phyloP scores from a whole-genome alignment of 257 asterid species.

The Catharanthus roseus region DNA sequence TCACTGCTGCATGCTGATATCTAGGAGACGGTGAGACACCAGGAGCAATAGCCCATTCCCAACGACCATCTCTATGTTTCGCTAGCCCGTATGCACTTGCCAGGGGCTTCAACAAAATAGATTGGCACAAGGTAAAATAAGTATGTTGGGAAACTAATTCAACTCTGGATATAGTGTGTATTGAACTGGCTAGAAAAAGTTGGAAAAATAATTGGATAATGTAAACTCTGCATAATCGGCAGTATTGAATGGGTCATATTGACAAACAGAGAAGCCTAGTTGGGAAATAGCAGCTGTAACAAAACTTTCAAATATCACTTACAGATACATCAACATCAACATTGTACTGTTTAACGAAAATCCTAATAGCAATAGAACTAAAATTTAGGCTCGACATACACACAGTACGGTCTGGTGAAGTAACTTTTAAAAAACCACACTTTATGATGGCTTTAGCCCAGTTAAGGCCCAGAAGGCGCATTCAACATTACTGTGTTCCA shows the following conservation, averaged over 20 bases:
- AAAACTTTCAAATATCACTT: not conserved
- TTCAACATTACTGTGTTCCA: not conserved
- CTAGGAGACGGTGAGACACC: slow-evolving; percentile 99
- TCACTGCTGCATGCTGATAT: slow-evolving; percentile 99
- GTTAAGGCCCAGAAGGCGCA: not conserved
- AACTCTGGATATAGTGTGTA: not conserved
- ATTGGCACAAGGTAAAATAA: not conserved
- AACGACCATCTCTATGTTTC: slow-evolving; percentile 99
- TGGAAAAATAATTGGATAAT: not conserved
- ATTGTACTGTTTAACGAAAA: not conserved
- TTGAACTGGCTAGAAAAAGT: not conserved
- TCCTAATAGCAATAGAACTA: not conserved
- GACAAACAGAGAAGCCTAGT: not conserved
- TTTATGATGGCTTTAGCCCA: not conserved
- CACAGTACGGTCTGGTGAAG: no score
- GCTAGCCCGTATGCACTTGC: slow-evolving; percentile 99
- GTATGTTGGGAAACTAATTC: not conserved
- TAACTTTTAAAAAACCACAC: not conserved
- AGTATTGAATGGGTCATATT: not conserved
- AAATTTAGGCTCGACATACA: not conserved
- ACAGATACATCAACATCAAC: not conserved
- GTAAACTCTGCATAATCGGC: not conserved
- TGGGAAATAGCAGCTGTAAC: not conserved
- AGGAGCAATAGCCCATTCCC: slow-evolving; percentile 99
- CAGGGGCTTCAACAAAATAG: slow-evolving; percentile 59